Evolutionary conservation across 768 basidiomycete species (phyloP).

Genomic region (Ramaria sp.): DNA sequence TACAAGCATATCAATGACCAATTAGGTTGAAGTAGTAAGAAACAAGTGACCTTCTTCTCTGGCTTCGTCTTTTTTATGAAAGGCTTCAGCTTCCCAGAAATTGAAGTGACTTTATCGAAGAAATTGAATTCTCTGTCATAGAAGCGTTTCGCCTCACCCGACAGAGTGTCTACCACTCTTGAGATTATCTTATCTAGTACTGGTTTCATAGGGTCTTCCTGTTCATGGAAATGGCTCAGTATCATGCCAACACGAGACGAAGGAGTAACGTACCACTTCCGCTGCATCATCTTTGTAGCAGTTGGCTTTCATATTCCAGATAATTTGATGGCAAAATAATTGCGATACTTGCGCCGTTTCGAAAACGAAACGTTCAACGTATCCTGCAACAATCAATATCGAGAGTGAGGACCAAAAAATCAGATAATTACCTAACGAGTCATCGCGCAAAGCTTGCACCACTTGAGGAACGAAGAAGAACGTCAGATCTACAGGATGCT

Average conservation of each 20-base stretch:
- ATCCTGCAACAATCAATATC: slow-evolving; percentile 39
- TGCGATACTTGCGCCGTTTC: slow-evolving; percentile 97
- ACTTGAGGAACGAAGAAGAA: slow-evolving; percentile 99
- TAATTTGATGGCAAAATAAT: slow-evolving; percentile 97
- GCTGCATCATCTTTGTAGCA: slow-evolving; percentile 86
- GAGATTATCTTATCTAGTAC: slow-evolving; percentile 80
- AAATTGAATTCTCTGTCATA: slow-evolving; percentile 94
- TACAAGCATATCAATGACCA: not conserved
- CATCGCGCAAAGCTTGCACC: slow-evolving; percentile 89
- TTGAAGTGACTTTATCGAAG: slow-evolving; percentile 94
- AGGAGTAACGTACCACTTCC: slow-evolving; percentile 49
- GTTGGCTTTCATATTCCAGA: slow-evolving; percentile 99
- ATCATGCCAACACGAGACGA: not conserved
- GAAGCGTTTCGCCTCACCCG: slow-evolving; percentile 79
- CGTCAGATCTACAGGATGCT: slow-evolving; percentile 87
- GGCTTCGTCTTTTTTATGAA: slow-evolving; percentile 91
- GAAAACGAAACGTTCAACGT: slow-evolving; percentile 90
- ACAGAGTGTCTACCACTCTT: slow-evolving; percentile 71
- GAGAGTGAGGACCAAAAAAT: not conserved
- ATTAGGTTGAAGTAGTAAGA: not conserved
- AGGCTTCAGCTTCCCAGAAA: slow-evolving; percentile 94
- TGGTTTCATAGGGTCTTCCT: slow-evolving; percentile 97
- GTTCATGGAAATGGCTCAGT: slow-evolving; percentile 7
- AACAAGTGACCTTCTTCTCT: slow-evolving; percentile 75
- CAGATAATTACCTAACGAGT: slow-evolving; percentile 58